Conservation (phyloP, 345 rosid species). For the Ceriops tagal region DNA sequence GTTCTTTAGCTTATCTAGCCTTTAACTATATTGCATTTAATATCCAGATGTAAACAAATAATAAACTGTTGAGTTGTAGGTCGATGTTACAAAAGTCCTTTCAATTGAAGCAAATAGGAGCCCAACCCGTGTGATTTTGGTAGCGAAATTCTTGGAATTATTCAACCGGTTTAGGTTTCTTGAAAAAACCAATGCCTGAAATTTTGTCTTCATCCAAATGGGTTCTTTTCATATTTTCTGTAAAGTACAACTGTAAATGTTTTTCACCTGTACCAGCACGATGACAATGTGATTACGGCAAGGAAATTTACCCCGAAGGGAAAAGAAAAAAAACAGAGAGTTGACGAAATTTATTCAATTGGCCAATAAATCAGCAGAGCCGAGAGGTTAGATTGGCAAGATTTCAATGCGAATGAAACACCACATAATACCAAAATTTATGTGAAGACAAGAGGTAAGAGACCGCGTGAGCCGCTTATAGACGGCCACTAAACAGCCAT, state of each 20-base stretch:
- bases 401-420: not conserved
- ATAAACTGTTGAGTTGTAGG: not conserved
- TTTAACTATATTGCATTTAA: no score
- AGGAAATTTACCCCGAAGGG: not conserved
- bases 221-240: no score
- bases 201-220: not conserved
- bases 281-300: constrained; percentile 2
- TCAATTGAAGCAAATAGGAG: not conserved
- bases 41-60: not conserved
- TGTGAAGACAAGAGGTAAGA: constrained; percentile 29
- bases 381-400: not conserved
- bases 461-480: constrained; percentile 30
- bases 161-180: not conserved
- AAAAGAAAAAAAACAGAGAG: not conserved
- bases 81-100: not conserved
- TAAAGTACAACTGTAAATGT: no score
- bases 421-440: not conserved
- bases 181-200: not conserved
- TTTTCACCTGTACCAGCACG: not conserved
- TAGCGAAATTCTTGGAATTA: not conserved
- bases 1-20: no score
- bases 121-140: not conserved
- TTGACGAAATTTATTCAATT: not conserved
- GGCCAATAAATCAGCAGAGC: not conserved
- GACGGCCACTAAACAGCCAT: constrained; percentile 34